phyloP scores from a whole-genome alignment of 257 asterid species.

The Scutellaria barbata region DNA sequence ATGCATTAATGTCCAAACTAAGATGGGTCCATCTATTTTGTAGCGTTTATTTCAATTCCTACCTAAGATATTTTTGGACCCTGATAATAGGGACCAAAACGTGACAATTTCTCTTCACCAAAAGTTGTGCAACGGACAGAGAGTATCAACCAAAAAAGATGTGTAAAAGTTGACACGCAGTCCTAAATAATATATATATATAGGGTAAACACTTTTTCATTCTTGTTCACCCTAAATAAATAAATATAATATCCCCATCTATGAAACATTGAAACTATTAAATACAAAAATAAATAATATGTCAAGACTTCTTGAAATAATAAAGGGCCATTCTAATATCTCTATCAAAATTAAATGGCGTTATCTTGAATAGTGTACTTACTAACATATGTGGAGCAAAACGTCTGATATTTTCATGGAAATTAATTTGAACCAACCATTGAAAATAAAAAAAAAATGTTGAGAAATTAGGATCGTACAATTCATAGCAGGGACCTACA shows the following conservation, averaged over 20 bases:
- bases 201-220: not conserved
- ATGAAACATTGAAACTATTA: no score
- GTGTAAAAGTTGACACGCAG: not conserved
- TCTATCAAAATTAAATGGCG: no score
- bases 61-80: conserved; percentile 13
- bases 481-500: not conserved
- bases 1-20: not conserved
- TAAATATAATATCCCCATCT: no score
- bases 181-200: no score
- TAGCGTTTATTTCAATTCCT: not conserved
- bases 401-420: not conserved
- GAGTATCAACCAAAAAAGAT: not conserved
- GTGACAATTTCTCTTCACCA: not conserved
- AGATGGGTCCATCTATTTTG: not conserved
- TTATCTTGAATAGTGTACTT: not conserved
- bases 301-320: no score
- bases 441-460: not conserved
- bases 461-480: not conserved
- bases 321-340: no score
- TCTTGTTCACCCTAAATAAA: not conserved
- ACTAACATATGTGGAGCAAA: not conserved
- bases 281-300: no score
- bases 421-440: not conserved
- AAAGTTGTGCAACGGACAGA: not conserved
- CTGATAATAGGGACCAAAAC: not conserved